Evolutionary conservation across 352 stramenopile genomes (phyloP), one percentile per base, ranked within the genome.

Genomic region (Halophytophthora batemanensis): DNA sequence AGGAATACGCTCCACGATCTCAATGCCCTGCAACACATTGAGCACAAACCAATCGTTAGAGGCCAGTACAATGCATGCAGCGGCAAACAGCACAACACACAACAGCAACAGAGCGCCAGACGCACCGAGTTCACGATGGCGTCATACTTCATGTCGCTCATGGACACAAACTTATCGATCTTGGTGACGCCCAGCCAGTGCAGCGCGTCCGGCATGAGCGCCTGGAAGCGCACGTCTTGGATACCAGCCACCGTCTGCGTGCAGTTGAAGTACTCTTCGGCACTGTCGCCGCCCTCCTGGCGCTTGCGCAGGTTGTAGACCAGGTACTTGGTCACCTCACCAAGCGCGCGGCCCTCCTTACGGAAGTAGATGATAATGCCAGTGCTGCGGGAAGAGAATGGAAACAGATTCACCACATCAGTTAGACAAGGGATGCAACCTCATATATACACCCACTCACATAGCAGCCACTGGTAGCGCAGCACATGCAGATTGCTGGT

Each of bases 71-170:
- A 53, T 29, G 61, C 25, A 29, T n/a, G 17, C 42, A 11, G 38
- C 37, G 2, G 18, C 23, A 50, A 29, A 23, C 17, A 29, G 1
- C 12, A 44, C 11, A 59, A 18, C 13, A 6, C 23, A 44, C 19
- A 31, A 31, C 25, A 10, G 8, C 25, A 31, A 31, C 25, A 31
- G 8, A 8, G 25, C 25, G 25, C 25, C 19, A 53, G 6, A 65
- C 77, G 38, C 74, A 94, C 86, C 60, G 96, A 98, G 11, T 84
- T 94, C 11, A 98, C 90, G 62, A 99, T 99, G 34, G 97, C 97
- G 61, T 99, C 93, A 81, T 99, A 99, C 68, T 99, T 99, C 97
- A 99, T 99, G 78, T 99, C 96, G 59, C 86, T 98, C 97, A 99
- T 99, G 43, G 89, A 97, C 40, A 98, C 90, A 48, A 98, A 98